Evolutionary conservation across 441 rosid species (phyloP).

Genomic region (Adansonia grandidieri): DNA sequence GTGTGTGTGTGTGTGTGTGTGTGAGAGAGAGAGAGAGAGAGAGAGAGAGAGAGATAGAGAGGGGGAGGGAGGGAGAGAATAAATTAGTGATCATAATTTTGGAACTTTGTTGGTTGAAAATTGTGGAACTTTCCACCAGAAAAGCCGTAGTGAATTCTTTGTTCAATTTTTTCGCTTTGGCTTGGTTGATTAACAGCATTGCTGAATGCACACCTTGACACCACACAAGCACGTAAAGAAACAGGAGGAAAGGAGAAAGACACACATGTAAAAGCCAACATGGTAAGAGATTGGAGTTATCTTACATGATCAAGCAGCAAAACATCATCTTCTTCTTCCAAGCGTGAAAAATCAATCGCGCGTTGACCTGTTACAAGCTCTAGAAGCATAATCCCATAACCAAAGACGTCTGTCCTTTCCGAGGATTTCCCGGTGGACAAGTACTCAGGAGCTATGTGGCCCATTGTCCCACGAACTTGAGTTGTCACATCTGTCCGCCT

Average conservation of each 20-base stretch:
- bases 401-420: slow-evolving; percentile 91
- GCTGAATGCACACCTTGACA: background rate
- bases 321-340: slow-evolving; percentile 94
- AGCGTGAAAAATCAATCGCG: slow-evolving; percentile 91
- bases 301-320: slow-evolving; percentile 91
- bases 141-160: too few species aligned
- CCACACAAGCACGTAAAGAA: background rate
- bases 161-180: background rate
- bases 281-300: background rate
- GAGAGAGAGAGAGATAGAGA: background rate
- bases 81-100: background rate
- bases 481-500: slow-evolving; percentile 84
- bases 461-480: slow-evolving; percentile 97
- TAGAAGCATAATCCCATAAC: slow-evolving; percentile 90
- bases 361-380: slow-evolving; percentile 98
- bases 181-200: background rate
- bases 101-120: too few species aligned
- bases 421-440: slow-evolving; percentile 95
- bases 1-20: too few species aligned
- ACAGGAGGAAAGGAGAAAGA: background rate
- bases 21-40: background rate
- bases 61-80: background rate
- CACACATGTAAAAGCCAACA: slow-evolving; percentile 20
- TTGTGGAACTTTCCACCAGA: too few species aligned
- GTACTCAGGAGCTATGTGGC: slow-evolving; percentile 97